Conservation (phyloP, 2,329 filamentous ascomycete species). For the Aspergillus quadrilineatus region DNA sequence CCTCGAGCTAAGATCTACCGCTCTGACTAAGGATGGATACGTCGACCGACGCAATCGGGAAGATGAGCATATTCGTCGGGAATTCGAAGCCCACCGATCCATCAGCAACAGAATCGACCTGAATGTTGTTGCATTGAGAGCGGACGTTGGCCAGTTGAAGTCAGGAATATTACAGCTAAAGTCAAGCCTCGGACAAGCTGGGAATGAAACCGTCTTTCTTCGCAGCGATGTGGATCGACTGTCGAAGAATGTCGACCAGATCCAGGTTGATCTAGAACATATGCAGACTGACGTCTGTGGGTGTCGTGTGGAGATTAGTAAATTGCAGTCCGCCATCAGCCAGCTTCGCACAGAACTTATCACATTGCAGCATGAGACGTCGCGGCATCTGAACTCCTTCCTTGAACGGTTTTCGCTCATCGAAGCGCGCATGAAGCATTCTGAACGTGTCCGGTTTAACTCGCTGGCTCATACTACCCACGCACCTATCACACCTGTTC, state of each 20-base stretch:
- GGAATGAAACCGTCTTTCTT: conserved; percentile 36
- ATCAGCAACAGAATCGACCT: conserved; percentile 37
- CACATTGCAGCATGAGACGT: conserved; percentile 35
- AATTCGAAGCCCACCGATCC: conserved; percentile 38
- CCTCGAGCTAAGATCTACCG: conserved; percentile 36
- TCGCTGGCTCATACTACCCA: conserved; percentile 39
- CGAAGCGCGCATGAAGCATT: conserved; percentile 36
- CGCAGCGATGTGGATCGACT: conserved; percentile 39
- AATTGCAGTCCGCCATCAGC: conserved; percentile 36
- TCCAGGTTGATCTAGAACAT: conserved; percentile 36
- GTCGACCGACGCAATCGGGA: conserved; percentile 41
- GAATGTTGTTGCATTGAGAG: conserved; percentile 35
- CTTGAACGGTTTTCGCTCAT: conserved; percentile 32
- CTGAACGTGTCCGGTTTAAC: conserved; percentile 41
- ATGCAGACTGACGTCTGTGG: conserved; percentile 36
- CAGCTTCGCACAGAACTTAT: conserved; percentile 39
- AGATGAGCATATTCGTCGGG: conserved; percentile 40
- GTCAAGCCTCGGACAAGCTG: conserved; percentile 31
- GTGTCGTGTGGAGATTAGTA: conserved; percentile 38
- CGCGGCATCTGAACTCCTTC: conserved; percentile 29
- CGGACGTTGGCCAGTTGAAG: conserved; percentile 38
- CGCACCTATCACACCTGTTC: conserved; percentile 40
- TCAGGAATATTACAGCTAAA: conserved; percentile 37
- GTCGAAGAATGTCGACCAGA: conserved; percentile 39
- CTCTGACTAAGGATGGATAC: conserved; percentile 42